Evolutionary conservation across 257 asterid genomes (phyloP), one percentile per base, ranked within the genome.

Genomic region (Plantago major): DNA sequence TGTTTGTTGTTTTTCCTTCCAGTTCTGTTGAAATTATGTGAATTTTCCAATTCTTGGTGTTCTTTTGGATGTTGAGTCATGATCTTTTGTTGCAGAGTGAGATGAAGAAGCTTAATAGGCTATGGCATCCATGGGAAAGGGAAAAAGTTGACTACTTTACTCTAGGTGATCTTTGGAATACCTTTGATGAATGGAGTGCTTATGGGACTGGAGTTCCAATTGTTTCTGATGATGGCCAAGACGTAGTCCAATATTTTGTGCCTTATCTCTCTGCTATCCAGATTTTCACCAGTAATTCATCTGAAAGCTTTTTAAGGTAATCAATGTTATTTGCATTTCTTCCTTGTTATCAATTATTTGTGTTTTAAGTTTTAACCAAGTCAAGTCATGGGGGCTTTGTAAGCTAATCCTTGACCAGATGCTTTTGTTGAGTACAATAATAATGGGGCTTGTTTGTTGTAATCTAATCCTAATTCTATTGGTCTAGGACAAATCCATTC

Each of bases 201-300:
- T 92, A 85, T 76, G 99, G 99, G 3, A 88, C 84, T 50, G 97
- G 99, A 10, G 95, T 89, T 62, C 95, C 97, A 10, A 76, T 92
- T 60, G 47, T 67, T 33, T 78, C 93, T 22, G 87, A 80, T 45
- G 81, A 80, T 64, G 95, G 84, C 60, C 91, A 85, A 68, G 77
- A 79, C 38, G 67, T 84, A 45, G 70, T 89, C 51, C 97, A 89
- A 65, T 93, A 89, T 71, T 89, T 86, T 70, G 96, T 85, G 9
- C 99, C 99, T 64, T 93, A 85, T 63, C 95, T 93, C 70, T 93
- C 99, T 33, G 99, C 99, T 6, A 83, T 93, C 67, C 99, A 89
- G 77, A 87, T 93, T 74, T 93, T 86, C 74, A 89, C 94, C 77
- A 82, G 87, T 78, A 85, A 62, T 74, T 80, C 96, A 8, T 79